Evolutionary conservation across 2,329 filamentous ascomycete species (phyloP).

Genomic region (Ambrosiella beaveri): DNA sequence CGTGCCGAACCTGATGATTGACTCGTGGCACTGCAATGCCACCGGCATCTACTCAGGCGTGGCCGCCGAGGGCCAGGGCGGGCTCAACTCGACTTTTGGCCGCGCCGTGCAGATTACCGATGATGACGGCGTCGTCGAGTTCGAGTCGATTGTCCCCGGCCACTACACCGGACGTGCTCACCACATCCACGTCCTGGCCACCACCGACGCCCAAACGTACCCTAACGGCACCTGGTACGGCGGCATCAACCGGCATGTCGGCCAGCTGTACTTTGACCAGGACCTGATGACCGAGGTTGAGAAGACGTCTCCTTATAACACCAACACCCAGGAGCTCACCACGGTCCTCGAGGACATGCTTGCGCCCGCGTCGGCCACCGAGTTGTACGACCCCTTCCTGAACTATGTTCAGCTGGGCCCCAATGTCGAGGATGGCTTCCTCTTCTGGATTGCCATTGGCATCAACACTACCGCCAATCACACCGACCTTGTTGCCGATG

Average conservation of each 20-base stretch:
- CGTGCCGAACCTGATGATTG: background rate
- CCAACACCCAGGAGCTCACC: background rate
- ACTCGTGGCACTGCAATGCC: background rate
- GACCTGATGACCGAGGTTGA: no score
- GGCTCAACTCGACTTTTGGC: background rate
- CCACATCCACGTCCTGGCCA: conserved; percentile 29
- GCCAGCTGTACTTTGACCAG: no score
- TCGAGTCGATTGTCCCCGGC: conserved; percentile 26
- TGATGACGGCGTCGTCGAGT: conserved; percentile 21
- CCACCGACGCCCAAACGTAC: conserved; percentile 18
- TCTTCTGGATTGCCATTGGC: background rate
- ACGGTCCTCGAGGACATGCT: background rate
- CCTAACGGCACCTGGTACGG: no score
- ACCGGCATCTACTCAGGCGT: background rate
- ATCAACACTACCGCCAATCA: background rate
- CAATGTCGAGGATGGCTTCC: background rate
- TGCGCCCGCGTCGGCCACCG: background rate
- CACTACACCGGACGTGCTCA: conserved; percentile 28
- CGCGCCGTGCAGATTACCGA: conserved; percentile 19
- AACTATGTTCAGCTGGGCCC: background rate
- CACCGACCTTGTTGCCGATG: background rate
- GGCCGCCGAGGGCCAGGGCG: background rate
- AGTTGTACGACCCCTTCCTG: background rate
- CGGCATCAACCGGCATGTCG: no score
- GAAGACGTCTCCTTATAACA: background rate